Base-by-base conservation (phyloP, 176 grass and related monocot species). In the Ampelocalamus luodianensis region DNA sequence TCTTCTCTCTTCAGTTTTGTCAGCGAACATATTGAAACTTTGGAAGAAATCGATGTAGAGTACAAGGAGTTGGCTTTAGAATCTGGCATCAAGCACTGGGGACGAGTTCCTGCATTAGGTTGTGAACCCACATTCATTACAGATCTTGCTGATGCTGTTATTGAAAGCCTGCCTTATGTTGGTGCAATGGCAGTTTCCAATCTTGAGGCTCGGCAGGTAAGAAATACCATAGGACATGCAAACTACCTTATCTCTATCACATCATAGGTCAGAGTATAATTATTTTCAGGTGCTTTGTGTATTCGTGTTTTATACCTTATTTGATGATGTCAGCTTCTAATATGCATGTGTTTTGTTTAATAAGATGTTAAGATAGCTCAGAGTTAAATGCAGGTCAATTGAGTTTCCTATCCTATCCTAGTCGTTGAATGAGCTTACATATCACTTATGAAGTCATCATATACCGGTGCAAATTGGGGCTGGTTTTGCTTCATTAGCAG, bases 21-120 rank as follows among this genome's bases (percentile, higher is more conserved):
- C 70, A 99, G 96, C 5, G 96, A 99, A 86, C 96, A 99, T 87
- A 99, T 99, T 84, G 96, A 99, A 90, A 99, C 96, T 44, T 89
- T 99, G 66, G 96, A 99, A 90, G 96, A 99, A 91, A 99, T 99
- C 42, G 96, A 99, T 76, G 96, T 99, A 54, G 96, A 99, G 66
- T 97, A 97, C 89, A 97, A 88, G 82, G 93, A 96, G 59, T 91
- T 99, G 86, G 96, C 96, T 68, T 78, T 99, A 71, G 77, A 93
- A 89, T 98, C 96, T 37, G 96, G 96, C 71, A 96, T 98, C 72
- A 55, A 92, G 74, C 91, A 92, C 64, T 99, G 96, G 96, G 93
- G 96, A 29, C 88, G 94, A 71, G 94, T 99, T 81, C 96, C 96
- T 71, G 96, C 96, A 61, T 90, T 92, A 82, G 93, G 90, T 74